Evolutionary conservation across 441 rosid genomes (phyloP), one percentile per base, ranked within the genome.

Genomic region (Pelargonium australe): DNA sequence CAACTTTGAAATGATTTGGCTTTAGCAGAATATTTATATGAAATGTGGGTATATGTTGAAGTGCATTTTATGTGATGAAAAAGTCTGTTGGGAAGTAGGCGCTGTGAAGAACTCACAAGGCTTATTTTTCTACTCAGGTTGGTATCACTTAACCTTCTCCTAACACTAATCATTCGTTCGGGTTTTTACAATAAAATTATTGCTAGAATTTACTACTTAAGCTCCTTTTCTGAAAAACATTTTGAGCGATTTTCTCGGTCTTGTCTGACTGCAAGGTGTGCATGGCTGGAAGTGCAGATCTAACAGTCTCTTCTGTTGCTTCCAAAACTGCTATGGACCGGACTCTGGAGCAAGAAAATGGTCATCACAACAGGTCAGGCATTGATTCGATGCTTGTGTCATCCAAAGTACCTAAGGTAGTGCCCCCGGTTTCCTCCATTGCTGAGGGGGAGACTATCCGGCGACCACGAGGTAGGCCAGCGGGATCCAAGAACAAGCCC

Each of bases 71-170:
- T 89, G 78, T 81, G 94, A 87, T 44, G 70, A 64, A 61, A 60
- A 77, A 75, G 74, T 79, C 87, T 70, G 96, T 80, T 89, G 80
- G 82, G 76, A 79, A 75, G 83, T 89, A 81, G 91, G 90, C 83
- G 77, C 81, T 75, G 76, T 43, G 68, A 79, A 67, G 75, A 64
- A 66, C 51, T 14, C 61, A 74, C 68, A 71, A 73, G 74, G 64
- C 60, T 73, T 73, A 11, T 75, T 69, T 65, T 75, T 76, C 68
- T 70, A 73, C 68, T 20, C 44, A 74, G 72, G 78, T 87, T 81
- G 91, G 83, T 85, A 49, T 74, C 70, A 93, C 98, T 88, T 91
- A 90, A 85, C 73, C 71, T 73, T 81, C 91, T 86, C 91, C 99
- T 91, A 89, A 87, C 75, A 78, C 68, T 10, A 75, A 79, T 87